phyloP scores from a whole-genome alignment of 176 grass and related monocot genomes.

The Eleusine coracana region DNA sequence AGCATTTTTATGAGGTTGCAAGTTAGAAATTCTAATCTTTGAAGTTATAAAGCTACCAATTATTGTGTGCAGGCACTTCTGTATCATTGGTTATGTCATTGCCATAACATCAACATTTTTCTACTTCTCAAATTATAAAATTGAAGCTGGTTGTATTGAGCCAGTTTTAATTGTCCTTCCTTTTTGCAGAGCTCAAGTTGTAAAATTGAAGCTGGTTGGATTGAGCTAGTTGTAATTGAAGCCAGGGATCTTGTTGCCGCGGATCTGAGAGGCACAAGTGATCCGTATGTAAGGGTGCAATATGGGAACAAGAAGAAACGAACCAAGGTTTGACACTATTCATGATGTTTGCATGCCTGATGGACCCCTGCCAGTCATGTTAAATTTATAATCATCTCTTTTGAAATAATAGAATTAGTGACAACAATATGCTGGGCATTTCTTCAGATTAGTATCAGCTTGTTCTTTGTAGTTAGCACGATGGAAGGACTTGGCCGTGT shows the following conservation, averaged over 20 bases:
- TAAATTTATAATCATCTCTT: background rate
- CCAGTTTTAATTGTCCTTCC: slow-evolving; percentile 53
- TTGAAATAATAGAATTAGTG: background rate
- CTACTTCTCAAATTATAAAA: slow-evolving; percentile 31
- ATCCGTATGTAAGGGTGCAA: slow-evolving; percentile 89
- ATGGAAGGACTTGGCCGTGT: background rate
- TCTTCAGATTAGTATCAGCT: slow-evolving; percentile 3
- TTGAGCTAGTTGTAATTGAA: slow-evolving; percentile 87
- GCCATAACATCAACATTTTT: slow-evolving; percentile 24
- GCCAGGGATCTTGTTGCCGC: slow-evolving; percentile 90
- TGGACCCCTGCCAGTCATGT: background rate
- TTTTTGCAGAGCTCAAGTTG: slow-evolving; percentile 58
- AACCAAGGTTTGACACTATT: slow-evolving; percentile 65
- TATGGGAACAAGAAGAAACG: slow-evolving; percentile 90
- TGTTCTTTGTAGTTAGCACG: background rate
- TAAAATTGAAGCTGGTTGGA: slow-evolving; percentile 58
- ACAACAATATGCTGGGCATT: background rate
- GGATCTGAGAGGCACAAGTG: slow-evolving; percentile 96
- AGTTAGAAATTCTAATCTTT: background rate
- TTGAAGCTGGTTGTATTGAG: slow-evolving; percentile 73
- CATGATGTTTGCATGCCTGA: background rate
- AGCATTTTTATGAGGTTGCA: background rate
- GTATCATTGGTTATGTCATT: background rate
- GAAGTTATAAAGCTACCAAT: slow-evolving; percentile 1
- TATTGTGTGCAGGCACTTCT: background rate